Percentiles rank a stretch among this genome's conserved stretches.
Conservation (phyloP, 768 basidiomycete genomes). For the Boletus tomentosulus region DNA sequence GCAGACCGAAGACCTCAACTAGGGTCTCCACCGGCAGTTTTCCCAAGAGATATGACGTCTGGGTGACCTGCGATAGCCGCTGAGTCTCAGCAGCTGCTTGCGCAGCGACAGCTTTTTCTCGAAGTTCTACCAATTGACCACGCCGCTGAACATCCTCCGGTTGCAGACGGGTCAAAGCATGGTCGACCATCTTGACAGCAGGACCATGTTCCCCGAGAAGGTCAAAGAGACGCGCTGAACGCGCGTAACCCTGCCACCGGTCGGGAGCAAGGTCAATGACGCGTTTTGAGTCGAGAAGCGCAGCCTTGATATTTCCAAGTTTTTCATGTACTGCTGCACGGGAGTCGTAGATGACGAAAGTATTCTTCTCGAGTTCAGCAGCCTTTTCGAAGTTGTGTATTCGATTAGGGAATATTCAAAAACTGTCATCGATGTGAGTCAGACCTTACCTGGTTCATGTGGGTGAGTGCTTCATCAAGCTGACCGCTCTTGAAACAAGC, state of each 20-base stretch:
- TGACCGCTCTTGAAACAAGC: constrained; percentile 36
- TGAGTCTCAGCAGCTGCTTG: constrained; percentile 17
- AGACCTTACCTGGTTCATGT: constrained; percentile 44
- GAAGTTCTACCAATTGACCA: constrained; percentile 41
- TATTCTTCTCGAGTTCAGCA: constrained; percentile 39
- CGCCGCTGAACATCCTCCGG: constrained; percentile 43
- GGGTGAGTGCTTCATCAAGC: constrained; percentile 44
- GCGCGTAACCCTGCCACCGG: constrained; percentile 73
- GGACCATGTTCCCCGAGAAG: constrained; percentile 45
- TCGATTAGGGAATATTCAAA: background rate
- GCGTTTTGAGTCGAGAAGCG: constrained; percentile 62
- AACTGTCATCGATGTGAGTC: background rate
- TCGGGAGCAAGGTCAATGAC: constrained; percentile 66
- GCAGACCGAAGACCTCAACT: constrained; percentile 45
- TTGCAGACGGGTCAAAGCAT: constrained; percentile 52
- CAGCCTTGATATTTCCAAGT: constrained; percentile 56
- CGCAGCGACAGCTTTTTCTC: constrained; percentile 33
- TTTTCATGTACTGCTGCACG: constrained; percentile 69
- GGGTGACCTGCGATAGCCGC: constrained; percentile 24
- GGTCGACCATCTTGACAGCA: constrained; percentile 54
- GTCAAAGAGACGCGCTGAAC: constrained; percentile 69
- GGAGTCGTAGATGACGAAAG: constrained; percentile 62
- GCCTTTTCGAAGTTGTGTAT: constrained; percentile 38
- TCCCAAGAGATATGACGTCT: constrained; percentile 47
- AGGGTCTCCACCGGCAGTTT: constrained; percentile 69